Percentiles rank a stretch among this genome's conserved stretches.
phyloP scores from a whole-genome alignment of 2,329 filamentous ascomycete genomes.

The Epichloe hybrida region DNA sequence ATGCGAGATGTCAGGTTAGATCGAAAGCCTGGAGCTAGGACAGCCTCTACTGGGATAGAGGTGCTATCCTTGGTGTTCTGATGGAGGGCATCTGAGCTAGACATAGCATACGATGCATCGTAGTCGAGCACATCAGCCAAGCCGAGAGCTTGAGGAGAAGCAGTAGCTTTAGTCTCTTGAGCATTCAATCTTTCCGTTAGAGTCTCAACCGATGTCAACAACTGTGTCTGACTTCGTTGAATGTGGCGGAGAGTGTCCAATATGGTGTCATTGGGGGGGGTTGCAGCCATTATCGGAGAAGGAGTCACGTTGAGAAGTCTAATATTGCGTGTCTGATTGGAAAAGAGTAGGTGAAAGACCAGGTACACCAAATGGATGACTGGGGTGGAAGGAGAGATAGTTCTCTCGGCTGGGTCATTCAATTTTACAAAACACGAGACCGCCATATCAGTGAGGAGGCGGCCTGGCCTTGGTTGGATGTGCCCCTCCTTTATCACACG shows the following conservation, averaged over 20 bases:
- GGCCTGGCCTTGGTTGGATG: not conserved
- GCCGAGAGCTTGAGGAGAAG: conserved; percentile 2
- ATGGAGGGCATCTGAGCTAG: not conserved
- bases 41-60: too few species aligned
- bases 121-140: not conserved
- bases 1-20: conserved; percentile 39
- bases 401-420: not conserved
- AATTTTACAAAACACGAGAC: not conserved
- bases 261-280: conserved; percentile 9
- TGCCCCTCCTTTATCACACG: not conserved
- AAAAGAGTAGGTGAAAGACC: not conserved
- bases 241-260: conserved; percentile 25
- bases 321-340: not conserved
- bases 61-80: not conserved
- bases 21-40: conserved; percentile 20
- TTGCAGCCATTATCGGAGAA: not conserved
- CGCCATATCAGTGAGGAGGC: not conserved
- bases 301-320: too few species aligned
- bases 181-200: conserved; percentile 19
- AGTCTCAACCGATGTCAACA: conserved; percentile 27
- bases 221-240: conserved; percentile 26
- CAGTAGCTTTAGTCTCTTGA: conserved; percentile 4
- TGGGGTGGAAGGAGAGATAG: not conserved
- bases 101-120: not conserved
- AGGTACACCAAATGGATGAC: not conserved